Percentiles rank a stretch among this genome's conserved stretches.
These are phyloP conservation scores for Blastomyces gilchristii DNA, from an alignment of 2,329 filamentous ascomycete genomes.

Conservation along the genomic window DNA sequence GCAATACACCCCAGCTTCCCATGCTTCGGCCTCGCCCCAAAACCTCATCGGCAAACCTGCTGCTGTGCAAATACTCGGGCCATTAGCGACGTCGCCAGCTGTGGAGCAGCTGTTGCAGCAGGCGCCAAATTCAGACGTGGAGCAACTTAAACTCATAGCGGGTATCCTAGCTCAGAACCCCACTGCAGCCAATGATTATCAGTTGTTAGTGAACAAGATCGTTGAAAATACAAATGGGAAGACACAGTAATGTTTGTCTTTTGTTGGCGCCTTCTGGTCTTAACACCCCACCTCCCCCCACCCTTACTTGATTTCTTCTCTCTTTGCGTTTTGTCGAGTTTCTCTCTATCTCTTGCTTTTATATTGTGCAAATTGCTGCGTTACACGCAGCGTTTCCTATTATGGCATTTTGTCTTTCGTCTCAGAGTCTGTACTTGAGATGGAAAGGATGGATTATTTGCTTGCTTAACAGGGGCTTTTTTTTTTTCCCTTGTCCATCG, in stretches of 20 bases:
- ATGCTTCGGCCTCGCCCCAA: conserved; percentile 18
- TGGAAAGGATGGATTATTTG: not conserved
- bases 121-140: conserved; percentile 55
- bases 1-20: conserved; percentile 17
- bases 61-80: conserved; percentile 55
- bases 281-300: no score
- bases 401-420: not conserved
- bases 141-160: conserved; percentile 64
- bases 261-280: not conserved
- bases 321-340: not conserved
- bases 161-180: conserved; percentile 58
- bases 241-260: conserved; percentile 7
- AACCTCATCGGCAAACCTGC: conserved; percentile 42
- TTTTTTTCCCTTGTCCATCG: not conserved
- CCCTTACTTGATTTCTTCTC: conserved; percentile 11
- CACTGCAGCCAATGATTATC: conserved; percentile 51
- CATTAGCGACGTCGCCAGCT: conserved; percentile 52
- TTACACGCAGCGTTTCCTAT: not conserved
- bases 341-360: not conserved
- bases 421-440: not conserved
- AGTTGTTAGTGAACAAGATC: conserved; percentile 34
- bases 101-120: conserved; percentile 60
- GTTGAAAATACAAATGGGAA: conserved; percentile 28
- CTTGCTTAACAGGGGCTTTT: not conserved
- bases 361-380: not conserved